Base-by-base conservation (phyloP, 345 rosid species). In the Carallia brachiata region DNA sequence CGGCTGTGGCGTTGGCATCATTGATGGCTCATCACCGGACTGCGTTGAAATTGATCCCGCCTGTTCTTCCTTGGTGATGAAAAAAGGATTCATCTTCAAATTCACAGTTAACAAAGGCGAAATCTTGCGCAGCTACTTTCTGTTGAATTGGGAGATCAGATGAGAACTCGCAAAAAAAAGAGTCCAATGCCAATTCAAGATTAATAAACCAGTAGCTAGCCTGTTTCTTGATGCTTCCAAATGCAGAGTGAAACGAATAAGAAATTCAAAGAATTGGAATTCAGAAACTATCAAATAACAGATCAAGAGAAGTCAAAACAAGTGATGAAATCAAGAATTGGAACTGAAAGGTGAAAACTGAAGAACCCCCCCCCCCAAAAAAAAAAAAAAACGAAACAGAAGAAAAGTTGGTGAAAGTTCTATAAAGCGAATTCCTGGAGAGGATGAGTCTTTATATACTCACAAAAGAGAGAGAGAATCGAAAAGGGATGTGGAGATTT, bases 1-100 rank as follows among this genome's bases (percentile, higher is more conserved):
- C 36, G 98, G 97, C 76, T 76, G 86, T 17, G 86, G 93, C 30
- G 71, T 70, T 28, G 64, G 37, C 73, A 36, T 28, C 67, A 61
- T 53, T 68, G 58, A 66, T 13, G 54, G 3, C 7, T 77, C 76
- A 32, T 76, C 69, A 4, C 61, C 74, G 8, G 56, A 39, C 59
- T 19, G 78, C 4, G 73, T 69, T 10, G 75, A 76, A 15, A 74
- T 75, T 18, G 73, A 67, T 12, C 77, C 87, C 4, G 19, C 36
- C 37, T 58, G 74, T 79, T 89, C 91, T 60, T 77, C 79, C 69
- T 82, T 89, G n/a, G 81, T 83, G 0, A 31, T 53, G 36, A 67
- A 70, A 65, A 44, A 75, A 2, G 85, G 86, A 77, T 83, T 81
- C 91, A 89, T 85, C n/a, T 10, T 52, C 60, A 12, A 23, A 61